These are phyloP conservation scores for Poa annua DNA, from an alignment of 176 grass and related monocot genomes.

Conservation along the genomic window DNA sequence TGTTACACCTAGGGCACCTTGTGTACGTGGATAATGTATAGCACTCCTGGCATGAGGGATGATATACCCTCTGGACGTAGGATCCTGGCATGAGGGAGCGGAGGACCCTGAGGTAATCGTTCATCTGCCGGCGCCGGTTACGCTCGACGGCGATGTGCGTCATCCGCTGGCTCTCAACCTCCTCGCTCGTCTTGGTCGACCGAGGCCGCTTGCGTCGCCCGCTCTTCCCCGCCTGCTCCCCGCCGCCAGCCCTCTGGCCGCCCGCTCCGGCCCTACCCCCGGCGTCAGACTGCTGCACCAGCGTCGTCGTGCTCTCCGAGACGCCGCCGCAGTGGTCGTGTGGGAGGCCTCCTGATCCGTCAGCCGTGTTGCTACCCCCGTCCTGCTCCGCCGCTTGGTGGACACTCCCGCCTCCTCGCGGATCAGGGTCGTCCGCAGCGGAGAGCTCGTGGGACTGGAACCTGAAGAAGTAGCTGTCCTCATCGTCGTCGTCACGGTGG, in stretches of 20 bases:
- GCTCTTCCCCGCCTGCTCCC: constrained; percentile 55
- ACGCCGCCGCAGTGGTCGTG: constrained; percentile 25
- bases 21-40: constrained; percentile 51
- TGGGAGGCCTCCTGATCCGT: constrained; percentile 3
- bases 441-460: constrained; percentile 52
- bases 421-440: not conserved
- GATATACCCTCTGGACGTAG: constrained; percentile 71
- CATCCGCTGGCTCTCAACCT: constrained; percentile 94
- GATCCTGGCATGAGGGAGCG: constrained; percentile 82
- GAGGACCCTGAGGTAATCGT: constrained; percentile 80
- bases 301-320: constrained; percentile 56
- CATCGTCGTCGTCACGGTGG: constrained; percentile 26
- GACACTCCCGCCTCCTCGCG: not conserved
- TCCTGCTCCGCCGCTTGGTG: constrained; percentile 17
- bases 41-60: too few relatives aligned
- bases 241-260: constrained; percentile 20
- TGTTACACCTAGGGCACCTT: constrained; percentile 38
- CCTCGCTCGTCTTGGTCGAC: constrained; percentile 71
- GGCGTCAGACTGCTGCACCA: constrained; percentile 42
- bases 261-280: not conserved
- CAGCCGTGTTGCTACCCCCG: constrained; percentile 47
- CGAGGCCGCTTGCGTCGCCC: constrained; percentile 76
- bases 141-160: constrained; percentile 94
- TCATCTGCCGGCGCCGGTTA: constrained; percentile 82
- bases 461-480: constrained; percentile 75